These are phyloP conservation scores for Pichia sp. DNA, from an alignment of 1,139 yeast species.

Conservation along the genomic window DNA sequence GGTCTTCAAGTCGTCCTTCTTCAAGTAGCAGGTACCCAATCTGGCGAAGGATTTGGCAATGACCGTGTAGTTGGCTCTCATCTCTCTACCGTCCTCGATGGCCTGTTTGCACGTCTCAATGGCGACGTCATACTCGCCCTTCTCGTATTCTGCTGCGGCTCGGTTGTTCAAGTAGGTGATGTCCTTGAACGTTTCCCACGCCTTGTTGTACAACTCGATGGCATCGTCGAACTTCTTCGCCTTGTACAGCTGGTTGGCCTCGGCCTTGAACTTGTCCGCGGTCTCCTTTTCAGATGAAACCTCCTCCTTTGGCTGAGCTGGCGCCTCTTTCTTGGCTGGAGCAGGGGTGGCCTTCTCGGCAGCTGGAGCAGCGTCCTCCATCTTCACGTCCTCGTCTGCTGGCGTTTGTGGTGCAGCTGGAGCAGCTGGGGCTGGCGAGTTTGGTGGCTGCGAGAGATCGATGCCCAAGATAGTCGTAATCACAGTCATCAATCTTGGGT, in stretches of 20 bases:
- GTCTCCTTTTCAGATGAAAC: slow-evolving; percentile 35
- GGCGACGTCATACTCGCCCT: slow-evolving; percentile 85
- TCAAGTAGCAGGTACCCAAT: slow-evolving; percentile 77
- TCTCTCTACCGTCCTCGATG: slow-evolving; percentile 81
- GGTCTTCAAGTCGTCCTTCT: slow-evolving; percentile 62
- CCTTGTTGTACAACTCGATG: slow-evolving; percentile 75
- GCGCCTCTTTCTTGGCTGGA: not conserved
- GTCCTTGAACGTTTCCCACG: slow-evolving; percentile 79
- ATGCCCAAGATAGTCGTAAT: slow-evolving; percentile 86
- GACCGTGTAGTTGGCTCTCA: slow-evolving; percentile 86
- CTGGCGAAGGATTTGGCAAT: slow-evolving; percentile 93
- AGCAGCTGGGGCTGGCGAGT: slow-evolving; percentile 18
- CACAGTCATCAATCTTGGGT: slow-evolving; percentile 84
- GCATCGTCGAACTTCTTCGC: slow-evolving; percentile 90
- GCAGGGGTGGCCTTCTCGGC: slow-evolving; percentile 1
- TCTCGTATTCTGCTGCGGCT: slow-evolving; percentile 96
- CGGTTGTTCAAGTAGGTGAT: slow-evolving; percentile 93
- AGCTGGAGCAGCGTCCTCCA: slow-evolving; percentile 26
- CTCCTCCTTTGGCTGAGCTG: slow-evolving; percentile 21
- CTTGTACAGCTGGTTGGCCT: slow-evolving; percentile 85
- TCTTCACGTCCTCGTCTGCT: slow-evolving; percentile 27
- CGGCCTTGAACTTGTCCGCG: slow-evolving; percentile 79
- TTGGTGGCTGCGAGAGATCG: slow-evolving; percentile 46
- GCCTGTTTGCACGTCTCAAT: slow-evolving; percentile 78
- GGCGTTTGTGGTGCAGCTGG: no score